These are phyloP conservation scores for Scutellaria minor DNA, from an alignment of 257 asterid genomes.

Conservation along the genomic window DNA sequence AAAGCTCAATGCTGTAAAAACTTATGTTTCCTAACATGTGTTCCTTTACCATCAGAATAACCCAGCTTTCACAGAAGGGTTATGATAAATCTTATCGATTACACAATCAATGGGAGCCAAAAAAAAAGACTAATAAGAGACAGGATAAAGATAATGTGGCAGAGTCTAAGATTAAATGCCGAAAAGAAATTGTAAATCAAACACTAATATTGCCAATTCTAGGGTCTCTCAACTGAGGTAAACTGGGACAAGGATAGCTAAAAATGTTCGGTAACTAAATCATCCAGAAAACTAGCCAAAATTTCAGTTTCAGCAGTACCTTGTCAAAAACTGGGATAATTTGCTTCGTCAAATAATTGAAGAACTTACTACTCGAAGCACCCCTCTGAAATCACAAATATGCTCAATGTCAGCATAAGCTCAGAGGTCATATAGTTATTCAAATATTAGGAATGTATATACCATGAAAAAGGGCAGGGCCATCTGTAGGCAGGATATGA, in stretches of 20 bases:
- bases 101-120: background rate
- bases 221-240: slow-evolving; percentile 13
- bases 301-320: slow-evolving; percentile 51
- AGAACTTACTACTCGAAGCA: slow-evolving; percentile 85
- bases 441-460: slow-evolving; percentile 28
- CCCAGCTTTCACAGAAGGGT: slow-evolving; percentile 7
- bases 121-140: background rate
- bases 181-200: slow-evolving; percentile 21
- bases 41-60: slow-evolving; percentile 13
- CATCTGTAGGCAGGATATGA: slow-evolving; percentile 73
- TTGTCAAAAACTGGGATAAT: slow-evolving; percentile 89
- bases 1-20: slow-evolving; percentile 9
- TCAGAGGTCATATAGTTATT: slow-evolving; percentile 7
- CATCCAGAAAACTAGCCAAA: slow-evolving; percentile 7
- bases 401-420: slow-evolving; percentile 28
- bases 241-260: slow-evolving; percentile 3
- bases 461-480: slow-evolving; percentile 88
- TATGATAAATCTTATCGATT: background rate
- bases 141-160: background rate
- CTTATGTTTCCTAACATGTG: background rate
- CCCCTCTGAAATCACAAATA: slow-evolving; percentile 70
- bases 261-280: slow-evolving; percentile 2
- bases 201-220: background rate
- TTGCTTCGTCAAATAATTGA: slow-evolving; percentile 79
- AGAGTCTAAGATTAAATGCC: background rate